phyloP scores from a whole-genome alignment of 495 filamentous ascomycete species.

The Neurospora tetrasperma region DNA sequence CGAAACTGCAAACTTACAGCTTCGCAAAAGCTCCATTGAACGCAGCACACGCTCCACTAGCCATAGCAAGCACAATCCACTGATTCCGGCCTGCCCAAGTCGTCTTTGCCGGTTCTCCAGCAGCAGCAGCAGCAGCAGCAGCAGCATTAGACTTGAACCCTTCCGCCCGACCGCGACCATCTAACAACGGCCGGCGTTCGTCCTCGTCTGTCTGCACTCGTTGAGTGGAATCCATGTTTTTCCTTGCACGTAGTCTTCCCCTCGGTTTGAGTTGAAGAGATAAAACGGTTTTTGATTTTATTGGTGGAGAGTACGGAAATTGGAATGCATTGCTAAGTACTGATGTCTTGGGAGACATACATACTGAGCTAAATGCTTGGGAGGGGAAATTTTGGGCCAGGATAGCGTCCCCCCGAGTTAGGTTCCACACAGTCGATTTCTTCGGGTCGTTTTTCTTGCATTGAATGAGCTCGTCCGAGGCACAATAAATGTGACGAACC shows the following conservation, averaged over 20 bases:
- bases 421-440: too few relatives aligned
- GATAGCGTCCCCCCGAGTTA: too few relatives aligned
- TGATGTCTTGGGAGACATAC: not conserved
- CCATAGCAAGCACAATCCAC: constrained; percentile 76
- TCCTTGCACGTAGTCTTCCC: not conserved
- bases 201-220: not conserved
- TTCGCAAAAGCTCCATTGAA: constrained; percentile 96
- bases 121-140: too few relatives aligned
- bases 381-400: too few relatives aligned
- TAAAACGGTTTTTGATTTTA: too few relatives aligned
- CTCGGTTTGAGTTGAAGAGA: not conserved
- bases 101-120: not conserved
- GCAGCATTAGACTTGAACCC: too few relatives aligned
- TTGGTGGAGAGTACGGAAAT: too few relatives aligned
- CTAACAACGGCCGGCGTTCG: constrained; percentile 14
- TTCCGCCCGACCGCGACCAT: not conserved
- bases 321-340: not conserved
- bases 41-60: constrained; percentile 82
- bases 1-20: constrained; percentile 45
- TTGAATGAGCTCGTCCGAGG: too few relatives aligned
- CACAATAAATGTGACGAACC: too few relatives aligned
- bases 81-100: constrained; percentile 32
- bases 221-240: not conserved
- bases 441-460: too few relatives aligned
- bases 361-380: too few relatives aligned